phyloP scores from a whole-genome alignment of 768 basidiomycete genomes.

The Mycena pura region DNA sequence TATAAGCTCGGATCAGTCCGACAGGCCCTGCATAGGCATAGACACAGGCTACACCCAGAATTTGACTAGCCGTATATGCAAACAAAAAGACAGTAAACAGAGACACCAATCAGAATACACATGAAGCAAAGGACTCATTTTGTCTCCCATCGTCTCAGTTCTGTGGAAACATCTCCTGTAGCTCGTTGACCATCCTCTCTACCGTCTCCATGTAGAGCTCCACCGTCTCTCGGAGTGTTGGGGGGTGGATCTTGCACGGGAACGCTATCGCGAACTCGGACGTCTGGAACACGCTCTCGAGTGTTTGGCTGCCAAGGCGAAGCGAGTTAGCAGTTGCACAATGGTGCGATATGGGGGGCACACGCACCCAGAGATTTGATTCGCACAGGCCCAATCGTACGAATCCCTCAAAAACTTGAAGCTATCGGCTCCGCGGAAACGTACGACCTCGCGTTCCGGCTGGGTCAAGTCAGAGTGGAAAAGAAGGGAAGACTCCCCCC shows the following conservation, averaged over 20 bases:
- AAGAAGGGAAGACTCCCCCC: background rate
- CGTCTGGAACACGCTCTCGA: background rate
- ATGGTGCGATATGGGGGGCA: background rate
- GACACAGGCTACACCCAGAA: too few relatives aligned
- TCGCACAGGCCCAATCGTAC: background rate
- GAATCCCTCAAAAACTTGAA: background rate
- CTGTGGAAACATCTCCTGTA: slow-evolving; percentile 7
- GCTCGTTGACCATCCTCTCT: background rate
- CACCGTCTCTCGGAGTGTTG: background rate
- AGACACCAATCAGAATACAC: too few relatives aligned
- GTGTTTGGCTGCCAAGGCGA: background rate
- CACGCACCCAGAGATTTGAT: background rate
- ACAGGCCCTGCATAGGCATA: too few relatives aligned
- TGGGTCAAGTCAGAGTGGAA: slow-evolving; percentile 6
- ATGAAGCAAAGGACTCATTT: too few relatives aligned
- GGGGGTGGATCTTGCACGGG: background rate
- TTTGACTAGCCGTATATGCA: too few relatives aligned
- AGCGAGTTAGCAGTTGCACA: background rate
- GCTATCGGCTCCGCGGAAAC: background rate
- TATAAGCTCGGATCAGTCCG: too few relatives aligned
- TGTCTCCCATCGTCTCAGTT: too few relatives aligned
- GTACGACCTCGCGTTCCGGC: background rate
- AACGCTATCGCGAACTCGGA: background rate
- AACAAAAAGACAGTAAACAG: too few relatives aligned
- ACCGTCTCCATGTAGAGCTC: background rate